Conservation (phyloP, 2,329 filamentous ascomycete species). For the Colletotrichum spaethianum region DNA sequence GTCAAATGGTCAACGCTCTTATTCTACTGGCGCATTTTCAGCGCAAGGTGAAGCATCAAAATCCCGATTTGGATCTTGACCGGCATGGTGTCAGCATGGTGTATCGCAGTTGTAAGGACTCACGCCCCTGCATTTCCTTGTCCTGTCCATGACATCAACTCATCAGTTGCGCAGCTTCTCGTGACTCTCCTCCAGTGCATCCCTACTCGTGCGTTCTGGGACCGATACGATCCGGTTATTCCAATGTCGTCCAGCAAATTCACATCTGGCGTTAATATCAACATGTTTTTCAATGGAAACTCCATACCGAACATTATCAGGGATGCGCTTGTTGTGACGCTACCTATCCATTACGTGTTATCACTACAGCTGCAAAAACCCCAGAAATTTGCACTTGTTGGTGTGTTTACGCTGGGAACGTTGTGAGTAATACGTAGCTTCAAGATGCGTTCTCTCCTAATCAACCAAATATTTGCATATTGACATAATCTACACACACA, state of each 20-base stretch:
- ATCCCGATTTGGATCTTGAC: slow-evolving; percentile 42
- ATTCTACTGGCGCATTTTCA: slow-evolving; percentile 47
- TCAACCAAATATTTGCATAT: neutral
- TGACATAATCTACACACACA: neutral
- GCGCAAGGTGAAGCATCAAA: slow-evolving; percentile 42
- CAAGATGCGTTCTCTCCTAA: too few relatives aligned
- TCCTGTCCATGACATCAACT: neutral
- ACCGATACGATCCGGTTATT: slow-evolving; percentile 39
- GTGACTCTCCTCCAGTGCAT: slow-evolving; percentile 43
- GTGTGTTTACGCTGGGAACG: slow-evolving; percentile 46
- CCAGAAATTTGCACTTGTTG: slow-evolving; percentile 45
- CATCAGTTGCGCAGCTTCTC: slow-evolving; percentile 33
- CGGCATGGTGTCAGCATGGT: slow-evolving; percentile 42
- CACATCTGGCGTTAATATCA: slow-evolving; percentile 41
- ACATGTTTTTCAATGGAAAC: slow-evolving; percentile 48
- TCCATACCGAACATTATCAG: slow-evolving; percentile 48
- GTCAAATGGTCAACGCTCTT: slow-evolving; percentile 46
- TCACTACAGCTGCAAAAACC: slow-evolving; percentile 44
- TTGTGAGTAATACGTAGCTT: slow-evolving; percentile 29
- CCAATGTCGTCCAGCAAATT: slow-evolving; percentile 38
- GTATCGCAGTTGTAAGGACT: slow-evolving; percentile 43
- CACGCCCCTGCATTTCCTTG: neutral
- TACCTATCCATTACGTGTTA: slow-evolving; percentile 49
- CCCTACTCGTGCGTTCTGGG: slow-evolving; percentile 43
- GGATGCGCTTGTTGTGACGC: slow-evolving; percentile 46